phyloP scores from a whole-genome alignment of 495 filamentous ascomycete genomes.

The Cudoniella acicularis region DNA sequence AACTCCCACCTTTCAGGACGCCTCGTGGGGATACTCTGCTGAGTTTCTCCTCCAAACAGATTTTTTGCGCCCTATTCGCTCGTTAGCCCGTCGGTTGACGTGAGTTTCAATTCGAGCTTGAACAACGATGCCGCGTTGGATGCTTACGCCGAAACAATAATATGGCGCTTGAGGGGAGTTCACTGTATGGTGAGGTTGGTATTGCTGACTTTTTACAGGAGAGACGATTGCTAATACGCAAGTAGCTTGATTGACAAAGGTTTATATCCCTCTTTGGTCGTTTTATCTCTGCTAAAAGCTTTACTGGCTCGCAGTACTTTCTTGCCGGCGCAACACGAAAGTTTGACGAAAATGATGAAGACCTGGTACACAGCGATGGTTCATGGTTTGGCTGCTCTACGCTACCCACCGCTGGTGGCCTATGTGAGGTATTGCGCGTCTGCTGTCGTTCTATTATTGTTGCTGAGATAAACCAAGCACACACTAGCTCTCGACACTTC shows the following conservation, averaged over 20 bases:
- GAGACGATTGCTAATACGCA: background rate
- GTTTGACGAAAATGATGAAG: background rate
- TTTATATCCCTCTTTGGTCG: background rate
- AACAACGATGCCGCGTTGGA: slow-evolving; percentile 21
- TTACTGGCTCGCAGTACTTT: slow-evolving; percentile 14
- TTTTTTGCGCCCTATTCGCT: slow-evolving; percentile 16
- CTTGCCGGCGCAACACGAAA: slow-evolving; percentile 14
- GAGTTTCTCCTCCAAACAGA: background rate
- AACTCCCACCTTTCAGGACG: background rate
- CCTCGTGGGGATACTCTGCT: background rate
- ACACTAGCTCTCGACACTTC: slow-evolving; percentile 7
- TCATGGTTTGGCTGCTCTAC: slow-evolving; percentile 19
- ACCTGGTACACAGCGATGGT: background rate
- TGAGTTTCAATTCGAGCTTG: slow-evolving; percentile 10
- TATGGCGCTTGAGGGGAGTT: slow-evolving; percentile 17
- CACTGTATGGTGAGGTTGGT: slow-evolving; percentile 21
- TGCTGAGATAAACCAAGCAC: background rate
- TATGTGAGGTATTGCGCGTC: slow-evolving; percentile 16
- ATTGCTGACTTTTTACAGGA: background rate
- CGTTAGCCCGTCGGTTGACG: background rate
- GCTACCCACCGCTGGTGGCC: slow-evolving; percentile 14
- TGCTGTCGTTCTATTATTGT: too few species aligned
- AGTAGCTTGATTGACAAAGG: slow-evolving; percentile 6
- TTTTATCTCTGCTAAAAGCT: background rate
- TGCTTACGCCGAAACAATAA: slow-evolving; percentile 18